A percentile compares a stretch with the other conserved stretches of the same genome.
These are phyloP conservation scores for Echites panduratus DNA, from an alignment of 257 asterid species.

Conservation along the genomic window DNA sequence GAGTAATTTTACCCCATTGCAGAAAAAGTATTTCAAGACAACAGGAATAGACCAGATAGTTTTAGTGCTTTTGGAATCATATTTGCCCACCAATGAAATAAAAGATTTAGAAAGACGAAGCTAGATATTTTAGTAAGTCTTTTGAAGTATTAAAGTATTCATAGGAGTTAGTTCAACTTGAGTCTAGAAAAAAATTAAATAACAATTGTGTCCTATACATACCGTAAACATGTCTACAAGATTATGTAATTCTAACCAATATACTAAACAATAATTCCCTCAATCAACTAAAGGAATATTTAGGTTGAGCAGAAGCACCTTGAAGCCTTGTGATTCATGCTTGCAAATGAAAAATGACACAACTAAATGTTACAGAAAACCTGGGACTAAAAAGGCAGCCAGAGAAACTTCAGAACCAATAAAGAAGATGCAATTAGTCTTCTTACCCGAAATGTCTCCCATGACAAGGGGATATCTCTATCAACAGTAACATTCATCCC, in stretches of 20 bases:
- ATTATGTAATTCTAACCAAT: not conserved
- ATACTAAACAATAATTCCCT: not conserved
- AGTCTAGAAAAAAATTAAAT: not conserved
- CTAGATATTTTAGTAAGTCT: not conserved
- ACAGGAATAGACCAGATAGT: not conserved
- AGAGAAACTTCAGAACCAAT: not conserved
- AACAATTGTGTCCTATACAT: not conserved
- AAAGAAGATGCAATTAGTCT: slow-evolving; percentile 9
- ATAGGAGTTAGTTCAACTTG: not conserved
- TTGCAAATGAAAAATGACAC: not conserved
- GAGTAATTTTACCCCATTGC: not conserved
- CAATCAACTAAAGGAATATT: not conserved
- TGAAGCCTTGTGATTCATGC: not conserved
- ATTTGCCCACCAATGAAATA: not conserved
- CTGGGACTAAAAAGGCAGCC: not conserved
- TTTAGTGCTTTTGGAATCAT: not conserved
- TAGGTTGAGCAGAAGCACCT: not conserved
- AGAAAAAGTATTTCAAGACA: not conserved
- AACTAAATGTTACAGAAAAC: not conserved
- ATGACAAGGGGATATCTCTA: slow-evolving; percentile 53
- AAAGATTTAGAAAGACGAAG: not conserved
- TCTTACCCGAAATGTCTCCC: slow-evolving; percentile 73
- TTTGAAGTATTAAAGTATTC: not conserved
- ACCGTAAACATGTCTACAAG: not conserved
- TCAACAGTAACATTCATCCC: slow-evolving; percentile 50